A percentile compares a stretch with the other conserved stretches of the same genome.
phyloP scores from a whole-genome alignment of 306 rosid species.

The Begonia loranthoides region DNA sequence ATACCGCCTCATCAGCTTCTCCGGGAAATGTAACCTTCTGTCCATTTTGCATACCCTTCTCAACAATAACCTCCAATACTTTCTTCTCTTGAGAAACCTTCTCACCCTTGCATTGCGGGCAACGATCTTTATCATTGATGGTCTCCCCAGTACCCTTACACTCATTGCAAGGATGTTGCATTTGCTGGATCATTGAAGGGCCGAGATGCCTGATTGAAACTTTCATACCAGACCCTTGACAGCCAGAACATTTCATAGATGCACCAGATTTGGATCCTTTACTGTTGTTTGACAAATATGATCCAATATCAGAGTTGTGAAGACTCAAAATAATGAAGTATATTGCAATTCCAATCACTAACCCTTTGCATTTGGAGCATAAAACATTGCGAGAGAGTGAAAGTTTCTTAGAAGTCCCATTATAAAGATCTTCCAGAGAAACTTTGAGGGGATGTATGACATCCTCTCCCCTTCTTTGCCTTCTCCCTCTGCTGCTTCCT shows the following conservation, averaged over 20 bases:
- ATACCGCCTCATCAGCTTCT: conserved; percentile 72
- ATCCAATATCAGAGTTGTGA: background rate
- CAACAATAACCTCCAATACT: conserved; percentile 59
- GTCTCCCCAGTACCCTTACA: conserved; percentile 96
- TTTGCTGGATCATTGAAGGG: conserved; percentile 94
- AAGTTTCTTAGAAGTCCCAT: conserved; percentile 82
- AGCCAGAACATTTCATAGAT: conserved; percentile 70
- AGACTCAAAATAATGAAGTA: background rate
- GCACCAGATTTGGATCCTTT: conserved; percentile 96
- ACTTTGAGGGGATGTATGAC: conserved; percentile 90
- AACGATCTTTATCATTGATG: conserved; percentile 65
- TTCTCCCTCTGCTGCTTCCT: conserved; percentile 78
- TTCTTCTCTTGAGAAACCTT: conserved; percentile 56
- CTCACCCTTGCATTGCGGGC: conserved; percentile 55
- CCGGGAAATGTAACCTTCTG: conserved; percentile 61
- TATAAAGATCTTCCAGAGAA: conserved; percentile 73
- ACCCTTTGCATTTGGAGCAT: conserved; percentile 90
- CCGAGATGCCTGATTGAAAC: conserved; percentile 88
- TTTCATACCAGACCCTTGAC: conserved; percentile 97
- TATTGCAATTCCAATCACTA: conserved; percentile 9
- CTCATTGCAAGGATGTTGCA: conserved; percentile 95
- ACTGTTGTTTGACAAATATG: conserved; percentile 23
- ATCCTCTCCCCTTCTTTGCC: conserved; percentile 97
- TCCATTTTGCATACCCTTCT: conserved; percentile 64
- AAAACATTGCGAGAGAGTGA: conserved; percentile 78